Evolutionary conservation across 495 filamentous ascomycete genomes (phyloP).

Genomic region (Schizothecium vesticola): DNA sequence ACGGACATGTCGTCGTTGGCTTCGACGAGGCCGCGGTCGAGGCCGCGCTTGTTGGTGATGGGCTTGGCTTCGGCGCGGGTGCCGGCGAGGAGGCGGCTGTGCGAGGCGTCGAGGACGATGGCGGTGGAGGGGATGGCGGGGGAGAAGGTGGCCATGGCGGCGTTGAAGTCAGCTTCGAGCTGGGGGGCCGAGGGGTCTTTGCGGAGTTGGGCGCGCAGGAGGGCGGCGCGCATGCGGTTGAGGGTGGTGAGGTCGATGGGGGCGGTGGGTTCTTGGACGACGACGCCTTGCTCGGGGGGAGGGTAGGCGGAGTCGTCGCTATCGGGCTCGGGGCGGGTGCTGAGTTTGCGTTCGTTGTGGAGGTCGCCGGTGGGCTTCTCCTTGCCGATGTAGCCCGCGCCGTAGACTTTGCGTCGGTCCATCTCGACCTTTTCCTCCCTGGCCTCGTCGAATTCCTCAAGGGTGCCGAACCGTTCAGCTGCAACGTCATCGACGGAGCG

Average conservation of each 20-base stretch:
- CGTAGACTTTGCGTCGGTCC: slow-evolving; percentile 78
- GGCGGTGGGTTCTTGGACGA: slow-evolving; percentile 39
- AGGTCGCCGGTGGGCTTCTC: slow-evolving; percentile 85
- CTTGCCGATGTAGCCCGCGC: slow-evolving; percentile 78
- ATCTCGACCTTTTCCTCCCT: slow-evolving; percentile 92
- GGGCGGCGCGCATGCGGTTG: slow-evolving; percentile 84
- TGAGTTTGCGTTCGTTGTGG: slow-evolving; percentile 59
- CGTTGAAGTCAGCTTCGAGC: slow-evolving; percentile 82
- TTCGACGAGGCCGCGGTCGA: slow-evolving; percentile 71
- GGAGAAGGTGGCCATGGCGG: slow-evolving; percentile 55
- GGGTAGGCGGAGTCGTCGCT: slow-evolving; percentile 10
- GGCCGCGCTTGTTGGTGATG: slow-evolving; percentile 68
- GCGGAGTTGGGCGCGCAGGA: slow-evolving; percentile 89
- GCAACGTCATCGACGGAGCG: slow-evolving; percentile 73
- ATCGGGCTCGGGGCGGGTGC: slow-evolving; percentile 12
- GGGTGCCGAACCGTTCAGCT: slow-evolving; percentile 69
- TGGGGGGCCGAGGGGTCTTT: slow-evolving; percentile 64
- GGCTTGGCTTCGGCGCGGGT: slow-evolving; percentile 70
- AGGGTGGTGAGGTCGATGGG: slow-evolving; percentile 68
- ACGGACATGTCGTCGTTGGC: slow-evolving; percentile 95
- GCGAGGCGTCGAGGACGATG: slow-evolving; percentile 78
- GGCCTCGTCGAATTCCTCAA: slow-evolving; percentile 84
- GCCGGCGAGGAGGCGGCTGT: slow-evolving; percentile 81
- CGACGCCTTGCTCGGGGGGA: slow-evolving; percentile 36
- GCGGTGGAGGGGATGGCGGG: slow-evolving; percentile 53